These are phyloP conservation scores for Cinnamomum micranthum DNA, from an alignment of 164 flowering plant genomes.

Conservation along the genomic window DNA sequence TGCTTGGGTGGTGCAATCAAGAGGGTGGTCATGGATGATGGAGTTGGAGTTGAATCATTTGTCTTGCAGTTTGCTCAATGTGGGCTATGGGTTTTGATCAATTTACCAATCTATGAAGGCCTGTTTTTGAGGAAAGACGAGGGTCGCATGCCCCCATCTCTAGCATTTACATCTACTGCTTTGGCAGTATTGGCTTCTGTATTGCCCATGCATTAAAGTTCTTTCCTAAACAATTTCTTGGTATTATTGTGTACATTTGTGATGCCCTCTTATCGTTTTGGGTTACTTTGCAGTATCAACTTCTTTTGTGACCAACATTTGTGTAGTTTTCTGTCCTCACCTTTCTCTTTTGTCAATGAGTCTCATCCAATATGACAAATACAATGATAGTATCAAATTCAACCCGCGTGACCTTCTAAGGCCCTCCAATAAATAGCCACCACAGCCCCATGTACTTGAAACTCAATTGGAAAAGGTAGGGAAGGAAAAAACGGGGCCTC, in stretches of 20 bases:
- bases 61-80: conserved; percentile 44
- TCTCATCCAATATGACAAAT: background rate
- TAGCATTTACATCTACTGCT: conserved; percentile 33
- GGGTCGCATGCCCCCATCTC: conserved; percentile 54
- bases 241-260: background rate
- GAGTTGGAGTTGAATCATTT: conserved; percentile 14
- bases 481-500: too few relatives aligned
- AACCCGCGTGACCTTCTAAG: too few relatives aligned
- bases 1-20: conserved; percentile 33
- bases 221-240: background rate
- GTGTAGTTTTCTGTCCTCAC: background rate
- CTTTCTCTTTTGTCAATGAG: background rate
- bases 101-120: conserved; percentile 54
- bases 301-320: background rate
- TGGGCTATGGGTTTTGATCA: conserved; percentile 40
- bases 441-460: too few relatives aligned
- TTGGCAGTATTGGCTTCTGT: conserved; percentile 26
- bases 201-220: background rate
- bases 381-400: too few relatives aligned
- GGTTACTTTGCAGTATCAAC: background rate
- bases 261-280: background rate
- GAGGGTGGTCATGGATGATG: conserved; percentile 10
- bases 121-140: conserved; percentile 60
- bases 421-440: too few relatives aligned
- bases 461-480: too few relatives aligned